Percentiles rank a stretch among this genome's conserved stretches.
These are phyloP conservation scores for Vitis hybrid DNA, from an alignment of 177 flowering plant species.

Conservation along the genomic window DNA sequence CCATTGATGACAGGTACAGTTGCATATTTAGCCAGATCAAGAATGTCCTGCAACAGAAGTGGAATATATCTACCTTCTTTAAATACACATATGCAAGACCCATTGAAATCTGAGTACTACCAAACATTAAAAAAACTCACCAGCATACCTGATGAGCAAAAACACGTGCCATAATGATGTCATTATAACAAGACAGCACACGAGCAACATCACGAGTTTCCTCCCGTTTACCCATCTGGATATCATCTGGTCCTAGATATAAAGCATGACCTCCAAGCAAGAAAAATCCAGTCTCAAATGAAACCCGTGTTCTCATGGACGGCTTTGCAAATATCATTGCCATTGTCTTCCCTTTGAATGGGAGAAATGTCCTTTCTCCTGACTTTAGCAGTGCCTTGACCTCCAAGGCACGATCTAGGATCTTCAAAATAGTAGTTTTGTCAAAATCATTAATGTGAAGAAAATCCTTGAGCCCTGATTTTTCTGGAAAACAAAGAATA, in stretches of 20 bases:
- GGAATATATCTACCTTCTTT: not conserved
- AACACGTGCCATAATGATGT: conserved; percentile 95
- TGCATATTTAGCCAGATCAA: conserved; percentile 86
- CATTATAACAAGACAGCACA: conserved; percentile 92
- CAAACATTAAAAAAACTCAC: conserved; percentile 44
- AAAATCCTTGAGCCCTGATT: conserved; percentile 65
- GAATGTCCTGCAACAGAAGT: conserved; percentile 68
- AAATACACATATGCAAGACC: not conserved
- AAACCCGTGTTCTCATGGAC: conserved; percentile 96
- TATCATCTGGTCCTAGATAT: conserved; percentile 90
- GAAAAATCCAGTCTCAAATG: conserved; percentile 94
- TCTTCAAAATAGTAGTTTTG: conserved; percentile 73
- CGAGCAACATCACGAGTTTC: conserved; percentile 99
- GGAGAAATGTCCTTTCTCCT: conserved; percentile 81
- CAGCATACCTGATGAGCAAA: conserved; percentile 98
- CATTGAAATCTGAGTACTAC: not conserved
- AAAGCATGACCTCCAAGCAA: conserved; percentile 96
- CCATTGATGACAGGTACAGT: conserved; percentile 92
- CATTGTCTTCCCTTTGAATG: conserved; percentile 94
- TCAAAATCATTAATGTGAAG: conserved; percentile 88
- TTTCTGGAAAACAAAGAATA: conserved; percentile 42
- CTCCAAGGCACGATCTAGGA: conserved; percentile 75
- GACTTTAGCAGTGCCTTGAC: conserved; percentile 84
- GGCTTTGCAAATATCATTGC: conserved; percentile 99
- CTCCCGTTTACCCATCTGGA: conserved; percentile 97